These are phyloP conservation scores for Solanum ossicruentum DNA, from an alignment of 257 asterid genomes.

Conservation along the genomic window DNA sequence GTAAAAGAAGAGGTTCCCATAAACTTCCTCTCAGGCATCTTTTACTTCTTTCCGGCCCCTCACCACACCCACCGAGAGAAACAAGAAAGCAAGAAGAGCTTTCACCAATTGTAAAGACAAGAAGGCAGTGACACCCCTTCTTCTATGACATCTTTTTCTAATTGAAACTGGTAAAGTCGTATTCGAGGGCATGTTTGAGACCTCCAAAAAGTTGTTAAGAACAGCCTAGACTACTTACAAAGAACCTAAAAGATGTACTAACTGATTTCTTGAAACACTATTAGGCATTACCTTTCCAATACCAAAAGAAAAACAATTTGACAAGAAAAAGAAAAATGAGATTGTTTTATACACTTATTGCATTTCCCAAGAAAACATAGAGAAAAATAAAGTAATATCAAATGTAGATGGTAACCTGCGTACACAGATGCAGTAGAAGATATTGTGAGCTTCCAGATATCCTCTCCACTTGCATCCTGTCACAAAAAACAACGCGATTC, in stretches of 20 bases:
- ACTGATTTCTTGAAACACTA: background rate
- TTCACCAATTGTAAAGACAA: background rate
- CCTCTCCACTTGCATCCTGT: slow-evolving; percentile 75
- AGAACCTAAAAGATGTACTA: too few relatives aligned
- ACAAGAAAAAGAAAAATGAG: background rate
- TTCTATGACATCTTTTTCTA: background rate
- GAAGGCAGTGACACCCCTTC: background rate
- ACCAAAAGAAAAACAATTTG: background rate
- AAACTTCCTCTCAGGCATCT: background rate
- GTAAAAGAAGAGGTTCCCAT: background rate
- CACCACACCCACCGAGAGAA: background rate
- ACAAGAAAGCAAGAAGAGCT: background rate
- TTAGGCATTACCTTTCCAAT: background rate
- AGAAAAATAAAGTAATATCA: background rate
- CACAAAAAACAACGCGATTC: slow-evolving; percentile 10
- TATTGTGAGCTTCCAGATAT: slow-evolving; percentile 62
- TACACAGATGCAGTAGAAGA: slow-evolving; percentile 73
- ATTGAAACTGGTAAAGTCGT: too few relatives aligned
- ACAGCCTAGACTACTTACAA: too few relatives aligned
- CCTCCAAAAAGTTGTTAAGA: too few relatives aligned
- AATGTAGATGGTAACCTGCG: slow-evolving; percentile 46
- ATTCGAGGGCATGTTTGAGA: too few relatives aligned
- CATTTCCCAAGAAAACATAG: background rate
- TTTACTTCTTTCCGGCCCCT: background rate
- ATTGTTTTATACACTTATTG: background rate